A percentile compares a stretch with the other conserved stretches of the same genome.
phyloP scores from a whole-genome alignment of 1,139 yeast genomes.

The Candida labiduridarum region DNA sequence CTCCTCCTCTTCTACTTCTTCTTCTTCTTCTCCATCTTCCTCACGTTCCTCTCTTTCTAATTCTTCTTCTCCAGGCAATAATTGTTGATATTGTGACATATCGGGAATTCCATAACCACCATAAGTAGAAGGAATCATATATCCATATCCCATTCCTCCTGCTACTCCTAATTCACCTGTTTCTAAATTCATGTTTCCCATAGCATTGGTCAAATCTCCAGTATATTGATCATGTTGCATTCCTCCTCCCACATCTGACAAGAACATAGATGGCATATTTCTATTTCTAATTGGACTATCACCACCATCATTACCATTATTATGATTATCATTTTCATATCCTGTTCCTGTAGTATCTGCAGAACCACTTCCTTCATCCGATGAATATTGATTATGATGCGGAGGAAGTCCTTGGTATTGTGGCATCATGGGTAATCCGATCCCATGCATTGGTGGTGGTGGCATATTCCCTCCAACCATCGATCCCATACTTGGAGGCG shows the following conservation, averaged over 20 bases:
- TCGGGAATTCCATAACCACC: slow-evolving; percentile 15
- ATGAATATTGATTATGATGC: slow-evolving; percentile 5
- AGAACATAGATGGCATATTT: slow-evolving; percentile 3
- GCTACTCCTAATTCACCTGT: slow-evolving; percentile 3
- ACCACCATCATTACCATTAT: neutral
- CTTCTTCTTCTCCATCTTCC: neutral
- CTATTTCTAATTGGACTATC: slow-evolving; percentile 4
- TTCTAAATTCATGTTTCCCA: slow-evolving; percentile 21
- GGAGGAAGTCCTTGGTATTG: slow-evolving; percentile 11
- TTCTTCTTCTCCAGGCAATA: slow-evolving; percentile 10
- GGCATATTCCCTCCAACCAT: slow-evolving; percentile 9
- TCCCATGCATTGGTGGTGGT: slow-evolving; percentile 8
- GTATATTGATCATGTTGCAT: neutral
- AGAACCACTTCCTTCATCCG: slow-evolving; percentile 9
- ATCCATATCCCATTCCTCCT: slow-evolving; percentile 6
- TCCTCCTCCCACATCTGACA: neutral
- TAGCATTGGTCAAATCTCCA: slow-evolving; percentile 20
- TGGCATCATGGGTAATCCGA: slow-evolving; percentile 17
- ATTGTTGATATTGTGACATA: slow-evolving; percentile 14
- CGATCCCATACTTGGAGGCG: slow-evolving; percentile 4
- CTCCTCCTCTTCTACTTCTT: slow-evolving; percentile 2
- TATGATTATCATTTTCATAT: neutral
- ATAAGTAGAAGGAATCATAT: slow-evolving; percentile 16
- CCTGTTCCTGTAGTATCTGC: slow-evolving; percentile 10
- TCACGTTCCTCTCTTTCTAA: slow-evolving; percentile 2